Base-by-base conservation (phyloP, 1,284 basidiomycete genomes). In the Apiotrichum sp. region DNA sequence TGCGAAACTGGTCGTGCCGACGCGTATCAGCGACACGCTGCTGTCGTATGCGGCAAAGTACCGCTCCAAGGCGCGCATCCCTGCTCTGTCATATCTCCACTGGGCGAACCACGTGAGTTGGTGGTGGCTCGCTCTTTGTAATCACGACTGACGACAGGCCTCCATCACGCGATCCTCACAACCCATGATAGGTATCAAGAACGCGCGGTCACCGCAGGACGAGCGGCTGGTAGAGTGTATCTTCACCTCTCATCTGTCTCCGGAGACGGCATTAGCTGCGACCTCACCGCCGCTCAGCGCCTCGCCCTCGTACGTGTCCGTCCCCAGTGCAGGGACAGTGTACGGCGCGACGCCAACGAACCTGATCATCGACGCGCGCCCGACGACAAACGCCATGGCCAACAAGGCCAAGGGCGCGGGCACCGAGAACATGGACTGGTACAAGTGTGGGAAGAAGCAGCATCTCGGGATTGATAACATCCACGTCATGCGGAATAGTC, bases 391-490 rank as follows among this genome's bases (percentile, higher is more conserved):
- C 73, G 96, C 96, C 0, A 85, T 98, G 78, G 96, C 93, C 16
- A 98, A 98, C 72, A 90, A 91, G 6, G 96, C 93, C 35, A 95
- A 93, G 77, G 96, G 96, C 6, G 96, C 95, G 0, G 96, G 96
- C 0, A 95, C 95, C 1, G 96, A 99, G 77, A 98, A 98, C 75
- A 99, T 99, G 96, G 93, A 98, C 53, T 83, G 97, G 73, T 98
- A 99, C 80, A 91, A 86, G 71, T 86, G 89, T 33, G 89, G 88
- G 58, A 91, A 86, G 78, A 99, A 99, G 78, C 88, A 84, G 0
- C 98, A 98, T 73, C 84, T 98, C 8, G 96, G 95, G 4, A 96
- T 99, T 69, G 96, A 99, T 72, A 89, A 98, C 73, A 98, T 99
- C 57, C 96, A 98, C 72, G 83, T 89, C 48, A 93, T 93, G 89